A percentile compares a stretch with the other conserved stretches of the same genome.
Evolutionary conservation across 1,139 yeast genomes (phyloP).

Genomic region (Saccharomycopsis crataegensis): DNA sequence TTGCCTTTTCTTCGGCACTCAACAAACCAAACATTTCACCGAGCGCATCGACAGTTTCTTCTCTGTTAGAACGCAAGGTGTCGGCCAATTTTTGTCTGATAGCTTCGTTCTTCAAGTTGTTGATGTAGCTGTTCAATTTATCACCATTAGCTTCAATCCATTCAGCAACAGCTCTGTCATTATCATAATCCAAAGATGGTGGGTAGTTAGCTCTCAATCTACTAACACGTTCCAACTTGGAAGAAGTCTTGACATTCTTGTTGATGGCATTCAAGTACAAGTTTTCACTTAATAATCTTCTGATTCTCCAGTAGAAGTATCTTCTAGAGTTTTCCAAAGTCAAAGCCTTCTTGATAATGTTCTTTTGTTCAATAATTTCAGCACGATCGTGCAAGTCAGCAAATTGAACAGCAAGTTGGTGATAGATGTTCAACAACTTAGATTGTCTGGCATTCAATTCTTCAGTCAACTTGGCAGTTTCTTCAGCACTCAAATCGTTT

Average conservation of each 20-base stretch:
- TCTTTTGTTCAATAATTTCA: slow-evolving; percentile 95
- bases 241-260: slow-evolving; percentile 52
- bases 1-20: slow-evolving; percentile 54
- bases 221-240: slow-evolving; percentile 75
- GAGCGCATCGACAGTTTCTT: slow-evolving; percentile 48
- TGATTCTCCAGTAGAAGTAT: slow-evolving; percentile 97
- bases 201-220: slow-evolving; percentile 87
- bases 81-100: slow-evolving; percentile 55
- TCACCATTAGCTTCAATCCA: slow-evolving; percentile 82
- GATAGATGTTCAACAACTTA: slow-evolving; percentile 75
- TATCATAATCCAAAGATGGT: slow-evolving; percentile 56
- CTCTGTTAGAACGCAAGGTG: slow-evolving; percentile 50
- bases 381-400: slow-evolving; percentile 97
- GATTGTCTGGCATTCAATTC: slow-evolving; percentile 74
- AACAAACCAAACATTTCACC: slow-evolving; percentile 54
- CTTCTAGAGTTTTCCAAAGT: slow-evolving; percentile 88
- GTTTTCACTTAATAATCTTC: slow-evolving; percentile 93
- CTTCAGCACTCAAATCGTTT: slow-evolving; percentile 50
- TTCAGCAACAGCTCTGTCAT: slow-evolving; percentile 72
- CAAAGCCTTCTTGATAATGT: slow-evolving; percentile 75
- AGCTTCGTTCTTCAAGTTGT: slow-evolving; percentile 57
- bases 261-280: slow-evolving; percentile 72
- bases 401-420: slow-evolving; percentile 89
- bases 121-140: slow-evolving; percentile 52
- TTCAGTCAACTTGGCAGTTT: slow-evolving; percentile 55